phyloP scores from a whole-genome alignment of 1,139 yeast genomes.

The Geotrichum histeridarum region DNA sequence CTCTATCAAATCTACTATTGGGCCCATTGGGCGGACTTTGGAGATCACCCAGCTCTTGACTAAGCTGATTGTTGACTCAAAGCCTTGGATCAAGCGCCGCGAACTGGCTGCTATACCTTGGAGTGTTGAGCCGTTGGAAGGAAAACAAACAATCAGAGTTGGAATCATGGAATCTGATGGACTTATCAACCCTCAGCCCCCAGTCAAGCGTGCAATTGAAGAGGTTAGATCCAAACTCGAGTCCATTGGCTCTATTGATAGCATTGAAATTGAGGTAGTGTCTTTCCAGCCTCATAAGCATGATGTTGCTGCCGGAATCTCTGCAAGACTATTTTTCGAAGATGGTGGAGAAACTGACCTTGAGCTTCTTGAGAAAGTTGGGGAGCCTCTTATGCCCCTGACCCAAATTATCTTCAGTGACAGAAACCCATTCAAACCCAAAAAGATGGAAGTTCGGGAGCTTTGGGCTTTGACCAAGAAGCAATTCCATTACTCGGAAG shows the following conservation, averaged over 20 bases:
- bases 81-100: slow-evolving; percentile 56
- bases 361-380: slow-evolving; percentile 38
- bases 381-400: slow-evolving; percentile 43
- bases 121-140: slow-evolving; percentile 38
- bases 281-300: slow-evolving; percentile 43
- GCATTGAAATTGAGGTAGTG: slow-evolving; percentile 38
- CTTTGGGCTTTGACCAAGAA: slow-evolving; percentile 38
- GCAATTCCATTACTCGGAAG: slow-evolving; percentile 35
- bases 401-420: slow-evolving; percentile 23
- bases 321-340: slow-evolving; percentile 43
- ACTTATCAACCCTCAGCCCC: slow-evolving; percentile 45
- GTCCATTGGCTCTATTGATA: slow-evolving; percentile 26
- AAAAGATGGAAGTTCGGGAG: slow-evolving; percentile 30
- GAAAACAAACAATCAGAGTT: slow-evolving; percentile 36
- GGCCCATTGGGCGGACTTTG: slow-evolving; percentile 47
- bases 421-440: slow-evolving; percentile 24
- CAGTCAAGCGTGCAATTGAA: slow-evolving; percentile 44
- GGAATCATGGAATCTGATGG: slow-evolving; percentile 38
- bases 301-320: slow-evolving; percentile 37
- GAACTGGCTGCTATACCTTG: slow-evolving; percentile 46
- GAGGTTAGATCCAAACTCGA: slow-evolving; percentile 33
- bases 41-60: slow-evolving; percentile 56
- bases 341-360: slow-evolving; percentile 47
- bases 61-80: slow-evolving; percentile 46
- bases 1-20: slow-evolving; percentile 43